Percentiles rank a stretch among this genome's conserved stretches.
Evolutionary conservation across 768 basidiomycete genomes (phyloP).

Genomic region (Rickenella mellea): DNA sequence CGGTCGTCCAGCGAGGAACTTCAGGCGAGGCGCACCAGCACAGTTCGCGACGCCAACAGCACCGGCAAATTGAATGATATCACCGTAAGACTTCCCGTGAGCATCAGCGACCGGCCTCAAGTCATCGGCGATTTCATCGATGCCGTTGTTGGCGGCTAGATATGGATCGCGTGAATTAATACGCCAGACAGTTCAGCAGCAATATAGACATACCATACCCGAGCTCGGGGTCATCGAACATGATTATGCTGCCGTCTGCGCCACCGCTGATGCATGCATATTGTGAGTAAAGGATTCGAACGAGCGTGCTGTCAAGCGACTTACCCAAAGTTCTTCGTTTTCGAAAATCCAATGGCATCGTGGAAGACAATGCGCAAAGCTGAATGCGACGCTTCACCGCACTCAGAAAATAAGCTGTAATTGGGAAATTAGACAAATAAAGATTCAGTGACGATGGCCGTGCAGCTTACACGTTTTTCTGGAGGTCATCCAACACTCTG

Average conservation of each 20-base stretch:
- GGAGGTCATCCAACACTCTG: conserved; percentile 21
- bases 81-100: conserved; percentile 11
- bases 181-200: no score
- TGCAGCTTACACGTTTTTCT: no score
- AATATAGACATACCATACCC: no score
- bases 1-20: conserved; percentile 13
- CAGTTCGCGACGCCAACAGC: conserved; percentile 14
- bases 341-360: conserved; percentile 37
- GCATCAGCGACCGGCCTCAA: conserved; percentile 11
- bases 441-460: neutral
- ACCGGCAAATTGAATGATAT: conserved; percentile 14
- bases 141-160: conserved; percentile 20
- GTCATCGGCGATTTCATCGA: conserved; percentile 15
- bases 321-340: no score
- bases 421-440: no score
- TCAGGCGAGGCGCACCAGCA: conserved; percentile 14
- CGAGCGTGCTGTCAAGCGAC: no score
- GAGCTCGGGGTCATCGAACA: conserved; percentile 13
- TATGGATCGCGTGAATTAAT: no score
- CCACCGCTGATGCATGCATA: conserved; percentile 12
- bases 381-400: conserved; percentile 20
- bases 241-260: conserved; percentile 14
- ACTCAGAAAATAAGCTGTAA: no score
- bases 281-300: no score
- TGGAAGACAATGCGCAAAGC: conserved; percentile 25